Conservation (phyloP, 305 asterid species). For the Coffea humblotiana region DNA sequence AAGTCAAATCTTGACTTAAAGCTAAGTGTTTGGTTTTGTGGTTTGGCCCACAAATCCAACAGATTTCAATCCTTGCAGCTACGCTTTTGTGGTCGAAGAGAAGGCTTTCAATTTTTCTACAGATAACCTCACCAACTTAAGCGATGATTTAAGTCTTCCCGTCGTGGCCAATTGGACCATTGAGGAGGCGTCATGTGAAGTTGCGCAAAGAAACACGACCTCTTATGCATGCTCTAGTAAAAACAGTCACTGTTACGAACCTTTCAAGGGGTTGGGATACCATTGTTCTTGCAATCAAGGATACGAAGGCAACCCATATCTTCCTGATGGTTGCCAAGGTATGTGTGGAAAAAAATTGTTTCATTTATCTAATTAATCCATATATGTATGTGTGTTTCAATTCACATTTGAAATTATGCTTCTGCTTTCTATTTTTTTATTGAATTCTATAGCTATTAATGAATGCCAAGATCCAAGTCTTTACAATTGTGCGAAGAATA, state of each 20-base stretch:
- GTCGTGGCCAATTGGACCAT: conserved; percentile 17
- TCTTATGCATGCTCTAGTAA: not conserved
- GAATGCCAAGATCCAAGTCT: not conserved
- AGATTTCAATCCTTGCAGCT: conserved; percentile 21
- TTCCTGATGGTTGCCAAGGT: conserved; percentile 26
- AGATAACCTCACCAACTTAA: not conserved
- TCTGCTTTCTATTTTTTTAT: not conserved
- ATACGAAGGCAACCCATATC: conserved; percentile 24
- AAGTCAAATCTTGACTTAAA: no score
- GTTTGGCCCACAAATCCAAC: no score
- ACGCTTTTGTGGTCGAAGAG: conserved; percentile 22
- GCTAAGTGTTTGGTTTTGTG: no score
- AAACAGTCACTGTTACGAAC: no score
- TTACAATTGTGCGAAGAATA: no score
- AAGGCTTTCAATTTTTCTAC: conserved; percentile 12
- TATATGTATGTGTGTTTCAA: no score
- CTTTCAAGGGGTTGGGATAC: conserved; percentile 10
- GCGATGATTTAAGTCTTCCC: not conserved
- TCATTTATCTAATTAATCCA: no score
- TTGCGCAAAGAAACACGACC: conserved; percentile 1
- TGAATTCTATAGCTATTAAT: not conserved
- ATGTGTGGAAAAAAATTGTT: not conserved
- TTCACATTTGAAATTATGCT: no score
- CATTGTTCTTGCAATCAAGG: conserved; percentile 17
- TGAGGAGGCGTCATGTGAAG: conserved; percentile 4